A percentile compares a stretch with the other conserved stretches of the same genome.
Conservation (phyloP, 2,329 filamentous ascomycete genomes). For the Fusarium sp. region DNA sequence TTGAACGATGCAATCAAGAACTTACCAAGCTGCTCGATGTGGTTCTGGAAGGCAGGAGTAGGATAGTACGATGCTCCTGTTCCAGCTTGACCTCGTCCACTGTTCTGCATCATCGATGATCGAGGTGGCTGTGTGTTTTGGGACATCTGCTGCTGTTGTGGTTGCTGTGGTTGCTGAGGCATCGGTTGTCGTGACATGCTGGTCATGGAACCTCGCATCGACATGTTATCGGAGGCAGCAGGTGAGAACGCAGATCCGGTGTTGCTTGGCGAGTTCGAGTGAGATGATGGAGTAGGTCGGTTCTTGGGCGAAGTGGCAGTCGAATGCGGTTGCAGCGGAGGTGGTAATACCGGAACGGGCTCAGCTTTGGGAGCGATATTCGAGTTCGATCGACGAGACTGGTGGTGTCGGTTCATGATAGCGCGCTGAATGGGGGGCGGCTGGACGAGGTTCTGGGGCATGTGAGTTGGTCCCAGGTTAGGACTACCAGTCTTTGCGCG, state of each 20-base stretch:
- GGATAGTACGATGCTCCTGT: slow-evolving; percentile 76
- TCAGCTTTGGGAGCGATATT: slow-evolving; percentile 82
- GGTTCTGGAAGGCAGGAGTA: slow-evolving; percentile 86
- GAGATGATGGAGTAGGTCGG: slow-evolving; percentile 85
- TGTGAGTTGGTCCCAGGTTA: slow-evolving; percentile 76
- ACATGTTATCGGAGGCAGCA: slow-evolving; percentile 61
- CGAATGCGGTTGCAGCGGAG: slow-evolving; percentile 62
- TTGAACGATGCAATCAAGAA: slow-evolving; percentile 55
- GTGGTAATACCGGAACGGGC: slow-evolving; percentile 62
- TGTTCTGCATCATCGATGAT: slow-evolving; percentile 55
- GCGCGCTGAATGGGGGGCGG: slow-evolving; percentile 83
- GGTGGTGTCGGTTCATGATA: slow-evolving; percentile 84
- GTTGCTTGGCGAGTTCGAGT: slow-evolving; percentile 70
- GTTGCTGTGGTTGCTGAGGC: slow-evolving; percentile 47
- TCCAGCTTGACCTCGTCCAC: slow-evolving; percentile 54
- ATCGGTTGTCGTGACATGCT: slow-evolving; percentile 52
- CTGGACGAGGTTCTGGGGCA: slow-evolving; percentile 76
- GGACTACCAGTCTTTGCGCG: slow-evolving; percentile 92
- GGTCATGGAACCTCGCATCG: slow-evolving; percentile 57
- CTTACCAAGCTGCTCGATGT: slow-evolving; percentile 97
- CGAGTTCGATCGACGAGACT: slow-evolving; percentile 76
- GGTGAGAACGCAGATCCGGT: slow-evolving; percentile 60
- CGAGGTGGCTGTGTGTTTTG: slow-evolving; percentile 43
- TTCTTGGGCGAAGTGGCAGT: slow-evolving; percentile 76
- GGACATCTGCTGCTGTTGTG: slow-evolving; percentile 40